Evolutionary conservation across 2,329 filamentous ascomycete genomes (phyloP).

Genomic region (Colletotrichum sidae): DNA sequence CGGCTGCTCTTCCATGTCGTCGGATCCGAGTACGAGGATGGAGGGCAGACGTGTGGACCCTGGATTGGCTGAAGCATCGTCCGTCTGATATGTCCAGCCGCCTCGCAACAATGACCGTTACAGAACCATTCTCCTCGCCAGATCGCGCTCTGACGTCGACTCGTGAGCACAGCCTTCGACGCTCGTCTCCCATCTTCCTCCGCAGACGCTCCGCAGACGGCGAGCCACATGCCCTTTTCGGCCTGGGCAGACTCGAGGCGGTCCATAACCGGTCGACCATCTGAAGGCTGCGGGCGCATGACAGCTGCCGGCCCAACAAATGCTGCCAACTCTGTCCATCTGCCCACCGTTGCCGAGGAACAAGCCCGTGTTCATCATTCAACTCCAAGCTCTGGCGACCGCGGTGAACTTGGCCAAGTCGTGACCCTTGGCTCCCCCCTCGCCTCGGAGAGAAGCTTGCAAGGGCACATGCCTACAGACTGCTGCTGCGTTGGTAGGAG

Average conservation of each 20-base stretch:
- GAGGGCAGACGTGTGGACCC: background rate
- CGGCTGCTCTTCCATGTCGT: background rate
- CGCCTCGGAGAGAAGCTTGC: no score
- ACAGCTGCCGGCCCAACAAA: constrained; percentile 29
- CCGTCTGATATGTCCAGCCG: constrained; percentile 14
- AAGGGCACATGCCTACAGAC: no score
- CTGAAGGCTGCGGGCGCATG: constrained; percentile 15
- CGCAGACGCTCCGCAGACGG: background rate
- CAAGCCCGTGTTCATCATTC: no score
- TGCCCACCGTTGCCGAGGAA: constrained; percentile 6
- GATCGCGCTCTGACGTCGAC: background rate
- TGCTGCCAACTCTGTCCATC: background rate
- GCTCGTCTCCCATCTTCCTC: background rate
- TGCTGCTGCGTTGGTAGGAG: no score
- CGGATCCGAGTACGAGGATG: constrained; percentile 21
- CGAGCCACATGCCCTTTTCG: background rate
- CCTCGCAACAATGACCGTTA: constrained; percentile 10
- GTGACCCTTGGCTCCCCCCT: no score
- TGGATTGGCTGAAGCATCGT: constrained; percentile 8
- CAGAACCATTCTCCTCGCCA: background rate
- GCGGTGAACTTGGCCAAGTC: no score
- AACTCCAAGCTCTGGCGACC: background rate
- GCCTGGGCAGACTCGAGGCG: background rate
- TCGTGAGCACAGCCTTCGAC: background rate
- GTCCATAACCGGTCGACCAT: constrained; percentile 4